Percentiles rank a stretch among this genome's conserved stretches.
phyloP scores from a whole-genome alignment of 108 stramenopile species.

The Chaetoceros tenuissimus region DNA sequence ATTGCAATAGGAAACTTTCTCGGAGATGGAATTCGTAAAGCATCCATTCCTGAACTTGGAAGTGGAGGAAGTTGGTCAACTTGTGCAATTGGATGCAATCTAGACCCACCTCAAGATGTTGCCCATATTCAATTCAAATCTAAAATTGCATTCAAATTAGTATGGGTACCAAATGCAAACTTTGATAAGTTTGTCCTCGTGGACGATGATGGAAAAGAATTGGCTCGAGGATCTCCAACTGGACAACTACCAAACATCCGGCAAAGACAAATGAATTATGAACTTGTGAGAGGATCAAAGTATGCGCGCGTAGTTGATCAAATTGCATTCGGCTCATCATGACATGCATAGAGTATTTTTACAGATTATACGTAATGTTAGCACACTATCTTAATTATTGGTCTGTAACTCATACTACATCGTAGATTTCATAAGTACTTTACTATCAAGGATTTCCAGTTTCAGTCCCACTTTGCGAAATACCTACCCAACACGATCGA shows the following conservation, averaged over 20 bases:
- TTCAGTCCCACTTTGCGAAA: too few species aligned
- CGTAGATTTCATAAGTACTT: too few species aligned
- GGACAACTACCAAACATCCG: constrained; percentile 42
- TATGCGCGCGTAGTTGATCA: constrained; percentile 62
- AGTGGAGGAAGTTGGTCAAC: constrained; percentile 86
- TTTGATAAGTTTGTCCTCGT: constrained; percentile 83
- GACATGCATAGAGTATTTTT: too few species aligned
- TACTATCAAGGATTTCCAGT: too few species aligned
- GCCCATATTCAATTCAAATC: constrained; percentile 86
- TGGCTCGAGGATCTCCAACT: constrained; percentile 34
- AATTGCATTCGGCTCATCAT: too few species aligned
- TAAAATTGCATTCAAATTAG: constrained; percentile 81
- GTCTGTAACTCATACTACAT: too few species aligned
- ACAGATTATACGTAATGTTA: too few species aligned
- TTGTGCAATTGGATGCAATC: constrained; percentile 75
- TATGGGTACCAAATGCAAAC: constrained; percentile 78
- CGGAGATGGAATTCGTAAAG: constrained; percentile 75
- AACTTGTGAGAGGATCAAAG: constrained; percentile 67
- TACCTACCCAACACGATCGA: too few species aligned
- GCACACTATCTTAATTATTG: too few species aligned
- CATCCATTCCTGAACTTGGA: constrained; percentile 76
- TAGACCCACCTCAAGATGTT: constrained; percentile 84
- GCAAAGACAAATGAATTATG: constrained; percentile 75
- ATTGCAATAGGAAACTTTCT: constrained; percentile 76
- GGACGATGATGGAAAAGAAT: constrained; percentile 66